These are phyloP conservation scores for Coniochaeta ligniaria DNA, from an alignment of 2,329 filamentous ascomycete species.

Conservation along the genomic window DNA sequence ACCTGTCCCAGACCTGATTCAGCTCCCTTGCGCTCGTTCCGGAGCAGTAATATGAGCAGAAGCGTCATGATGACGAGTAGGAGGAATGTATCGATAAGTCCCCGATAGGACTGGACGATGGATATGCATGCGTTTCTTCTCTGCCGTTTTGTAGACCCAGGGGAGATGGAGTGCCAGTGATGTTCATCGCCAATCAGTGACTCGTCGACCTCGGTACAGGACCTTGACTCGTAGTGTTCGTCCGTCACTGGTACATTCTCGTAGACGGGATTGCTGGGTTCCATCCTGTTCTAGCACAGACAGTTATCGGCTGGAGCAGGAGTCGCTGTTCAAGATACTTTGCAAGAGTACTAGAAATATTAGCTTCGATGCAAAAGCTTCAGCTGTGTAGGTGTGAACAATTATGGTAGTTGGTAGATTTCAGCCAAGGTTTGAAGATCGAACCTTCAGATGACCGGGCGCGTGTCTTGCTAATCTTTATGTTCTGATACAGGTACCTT, in stretches of 20 bases:
- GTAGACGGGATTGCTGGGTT: conserved; percentile 15
- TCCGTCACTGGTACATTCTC: conserved; percentile 16
- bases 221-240: conserved; percentile 19
- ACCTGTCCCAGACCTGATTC: conserved; percentile 20
- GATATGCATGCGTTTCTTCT: conserved; percentile 8
- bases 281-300: neutral
- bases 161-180: conserved; percentile 12
- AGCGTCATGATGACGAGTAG: conserved; percentile 22
- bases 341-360: too few relatives aligned
- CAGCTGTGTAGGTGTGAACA: too few relatives aligned
- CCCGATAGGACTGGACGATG: conserved; percentile 16
- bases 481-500: too few relatives aligned
- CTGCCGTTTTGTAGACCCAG: neutral
- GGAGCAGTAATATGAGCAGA: conserved; percentile 14
- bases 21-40: conserved; percentile 2
- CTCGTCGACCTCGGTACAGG: conserved; percentile 26
- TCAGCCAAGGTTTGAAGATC: too few relatives aligned
- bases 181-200: conserved; percentile 24
- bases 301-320: too few relatives aligned
- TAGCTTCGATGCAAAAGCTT: too few relatives aligned
- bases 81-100: conserved; percentile 23
- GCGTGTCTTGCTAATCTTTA: too few relatives aligned
- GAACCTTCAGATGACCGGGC: too few relatives aligned
- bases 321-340: too few relatives aligned
- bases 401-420: too few relatives aligned